Base-by-base conservation (phyloP, 164 flowering plant species). In the Hamamelis virginiana region DNA sequence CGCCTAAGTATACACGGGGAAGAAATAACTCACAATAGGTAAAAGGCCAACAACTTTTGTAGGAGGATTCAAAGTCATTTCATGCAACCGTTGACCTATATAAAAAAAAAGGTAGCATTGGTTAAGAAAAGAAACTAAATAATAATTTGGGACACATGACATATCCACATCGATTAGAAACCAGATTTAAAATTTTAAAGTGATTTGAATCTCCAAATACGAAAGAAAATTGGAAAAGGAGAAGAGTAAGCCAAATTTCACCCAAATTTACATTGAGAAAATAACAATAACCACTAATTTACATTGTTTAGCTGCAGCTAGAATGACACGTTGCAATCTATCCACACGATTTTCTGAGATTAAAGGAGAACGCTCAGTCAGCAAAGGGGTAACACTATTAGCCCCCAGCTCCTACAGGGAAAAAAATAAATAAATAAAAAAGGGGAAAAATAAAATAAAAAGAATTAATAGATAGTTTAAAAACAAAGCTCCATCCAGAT, bases 251-350 rank as follows among this genome's bases (percentile, higher is more conserved):
- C 33, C 19, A 27, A 19, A 45, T 3, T 23, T 73, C 46, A 33
- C 15, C 60, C 67, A 51, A 33, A 26, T 3, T 38, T 9, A 45
- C 14, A 18, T 45, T 1, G 12, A 45, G 9, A 48, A 51, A 62
- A 21, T 41, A n/a, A 15, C 22, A 44, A 16, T 2, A 33, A 52
- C 52, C 46, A 33, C 9, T 21, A 58, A 56, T 68, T 64, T 79
- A 92, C 97, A 88, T 83, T 95, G 98, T 79, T 95, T 95, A 33
- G 86, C 68, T 48, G 97, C 94, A 71, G 97, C 96, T 43, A 91
- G 64, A 74, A 80, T 78, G 51, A 95, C 91, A 23, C 97, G 86
- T 63, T 89, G 78, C 76, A 92, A 74, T 73, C 98, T 89, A 58
- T 92, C 96, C 56, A 86, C 78, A 27, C 97, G 80, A 46, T 88